These are phyloP conservation scores for Malus orientalis DNA, from an alignment of 306 rosid genomes.

Conservation along the genomic window DNA sequence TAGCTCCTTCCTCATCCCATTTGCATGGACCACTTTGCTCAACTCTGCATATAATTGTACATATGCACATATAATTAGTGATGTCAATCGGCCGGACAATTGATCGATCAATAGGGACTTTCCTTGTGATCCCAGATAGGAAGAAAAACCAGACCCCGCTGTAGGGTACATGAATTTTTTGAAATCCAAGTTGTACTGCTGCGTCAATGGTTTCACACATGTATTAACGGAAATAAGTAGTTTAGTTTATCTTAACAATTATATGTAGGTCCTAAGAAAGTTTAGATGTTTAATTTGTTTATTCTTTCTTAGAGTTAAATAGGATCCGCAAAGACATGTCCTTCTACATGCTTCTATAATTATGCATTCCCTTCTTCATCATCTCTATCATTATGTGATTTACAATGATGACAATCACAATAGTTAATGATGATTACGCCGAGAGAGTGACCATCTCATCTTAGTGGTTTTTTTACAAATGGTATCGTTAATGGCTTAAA, in stretches of 20 bases:
- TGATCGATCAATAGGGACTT: neutral
- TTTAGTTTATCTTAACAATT: neutral
- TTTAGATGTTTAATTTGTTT: neutral
- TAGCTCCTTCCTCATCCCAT: neutral
- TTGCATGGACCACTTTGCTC: neutral
- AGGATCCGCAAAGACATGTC: conserved; percentile 16
- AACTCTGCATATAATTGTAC: neutral
- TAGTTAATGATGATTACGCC: neutral
- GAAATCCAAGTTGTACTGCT: neutral
- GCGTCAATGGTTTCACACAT: conserved; percentile 7
- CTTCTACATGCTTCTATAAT: conserved; percentile 13
- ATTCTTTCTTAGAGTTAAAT: conserved; percentile 7
- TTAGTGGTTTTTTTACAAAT: too few relatives aligned
- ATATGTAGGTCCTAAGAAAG: conserved; percentile 1
- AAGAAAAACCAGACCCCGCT: conserved; percentile 1
- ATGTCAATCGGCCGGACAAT: neutral
- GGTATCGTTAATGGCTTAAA: too few relatives aligned
- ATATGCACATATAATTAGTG: neutral
- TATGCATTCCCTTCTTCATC: neutral
- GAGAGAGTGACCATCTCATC: neutral
- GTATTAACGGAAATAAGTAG: neutral
- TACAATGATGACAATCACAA: conserved; percentile 22
- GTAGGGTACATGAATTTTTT: conserved; percentile 5
- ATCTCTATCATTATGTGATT: conserved; percentile 5
- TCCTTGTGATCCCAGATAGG: conserved; percentile 22